phyloP scores from a whole-genome alignment of 495 filamentous ascomycete species.

The Acidiella bohemica region DNA sequence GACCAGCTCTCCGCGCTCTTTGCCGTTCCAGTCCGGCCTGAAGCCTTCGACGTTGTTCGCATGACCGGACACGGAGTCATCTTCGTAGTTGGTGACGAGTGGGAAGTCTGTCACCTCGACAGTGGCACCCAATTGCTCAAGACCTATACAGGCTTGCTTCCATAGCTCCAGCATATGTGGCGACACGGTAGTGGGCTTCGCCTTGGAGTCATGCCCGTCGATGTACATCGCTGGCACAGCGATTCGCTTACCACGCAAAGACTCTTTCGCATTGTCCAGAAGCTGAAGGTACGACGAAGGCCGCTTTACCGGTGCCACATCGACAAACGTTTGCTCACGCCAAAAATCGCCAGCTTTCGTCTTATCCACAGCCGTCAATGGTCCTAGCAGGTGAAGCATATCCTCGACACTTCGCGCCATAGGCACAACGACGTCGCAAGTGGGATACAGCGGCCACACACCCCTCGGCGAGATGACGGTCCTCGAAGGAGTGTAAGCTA shows the following conservation, averaged over 20 bases:
- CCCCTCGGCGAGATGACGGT: slow-evolving; percentile 26
- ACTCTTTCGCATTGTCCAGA: not conserved
- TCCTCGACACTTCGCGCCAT: slow-evolving; percentile 25
- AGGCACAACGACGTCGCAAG: slow-evolving; percentile 28
- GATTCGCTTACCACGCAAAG: slow-evolving; percentile 23
- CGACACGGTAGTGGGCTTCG: slow-evolving; percentile 12
- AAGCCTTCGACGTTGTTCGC: slow-evolving; percentile 22
- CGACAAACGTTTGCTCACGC: slow-evolving; percentile 23
- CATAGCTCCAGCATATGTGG: slow-evolving; percentile 22
- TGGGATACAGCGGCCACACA: slow-evolving; percentile 28
- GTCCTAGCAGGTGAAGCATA: slow-evolving; percentile 23
- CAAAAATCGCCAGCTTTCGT: slow-evolving; percentile 26
- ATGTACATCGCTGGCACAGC: slow-evolving; percentile 27
- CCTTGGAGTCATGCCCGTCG: slow-evolving; percentile 17
- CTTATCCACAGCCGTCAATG: slow-evolving; percentile 19
- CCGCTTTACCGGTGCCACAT: slow-evolving; percentile 6
- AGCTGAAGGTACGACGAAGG: slow-evolving; percentile 4
- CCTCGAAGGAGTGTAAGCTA: slow-evolving; percentile 28
- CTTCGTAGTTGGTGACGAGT: slow-evolving; percentile 25
- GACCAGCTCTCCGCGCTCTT: slow-evolving; percentile 23
- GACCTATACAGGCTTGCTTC: slow-evolving; percentile 18
- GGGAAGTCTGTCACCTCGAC: slow-evolving; percentile 28
- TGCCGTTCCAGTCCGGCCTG: slow-evolving; percentile 21
- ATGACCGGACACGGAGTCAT: slow-evolving; percentile 15
- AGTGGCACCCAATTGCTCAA: slow-evolving; percentile 24